Conservation (phyloP, 257 asterid genomes). For the Cynanchum wilfordii region DNA sequence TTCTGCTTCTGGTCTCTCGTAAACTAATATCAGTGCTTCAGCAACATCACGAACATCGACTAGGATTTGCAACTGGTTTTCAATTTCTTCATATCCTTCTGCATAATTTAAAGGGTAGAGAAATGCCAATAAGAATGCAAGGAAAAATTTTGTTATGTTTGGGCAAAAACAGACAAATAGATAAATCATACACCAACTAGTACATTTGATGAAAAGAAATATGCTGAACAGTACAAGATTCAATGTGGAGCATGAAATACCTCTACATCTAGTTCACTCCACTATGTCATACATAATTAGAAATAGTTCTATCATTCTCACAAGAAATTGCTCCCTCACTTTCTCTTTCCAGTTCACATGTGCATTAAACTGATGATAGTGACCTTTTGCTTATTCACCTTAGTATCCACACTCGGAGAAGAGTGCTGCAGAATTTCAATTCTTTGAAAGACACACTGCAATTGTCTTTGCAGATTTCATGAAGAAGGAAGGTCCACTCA, state of each 20-base stretch:
- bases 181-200: too few relatives aligned
- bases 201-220: too few relatives aligned
- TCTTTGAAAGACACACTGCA: too few relatives aligned
- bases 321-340: too few relatives aligned
- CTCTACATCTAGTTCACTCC: too few relatives aligned
- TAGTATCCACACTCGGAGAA: neutral
- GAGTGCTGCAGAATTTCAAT: neutral
- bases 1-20: constrained; percentile 56
- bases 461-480: neutral
- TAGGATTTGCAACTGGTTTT: constrained; percentile 26
- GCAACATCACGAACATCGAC: constrained; percentile 77
- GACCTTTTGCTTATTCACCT: neutral
- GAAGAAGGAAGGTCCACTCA: neutral
- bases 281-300: too few relatives aligned
- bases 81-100: constrained; percentile 56
- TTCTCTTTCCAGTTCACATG: too few relatives aligned
- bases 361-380: neutral
- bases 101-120: constrained; percentile 1
- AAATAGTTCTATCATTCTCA: too few relatives aligned
- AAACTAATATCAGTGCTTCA: constrained; percentile 47
- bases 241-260: too few relatives aligned
- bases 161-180: too few relatives aligned
- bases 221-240: too few relatives aligned
- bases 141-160: too few relatives aligned
- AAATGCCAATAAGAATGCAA: neutral